A percentile compares a stretch with the other conserved stretches of the same genome.
phyloP scores from a whole-genome alignment of 352 stramenopile species.

The Pythium dissotocum region DNA sequence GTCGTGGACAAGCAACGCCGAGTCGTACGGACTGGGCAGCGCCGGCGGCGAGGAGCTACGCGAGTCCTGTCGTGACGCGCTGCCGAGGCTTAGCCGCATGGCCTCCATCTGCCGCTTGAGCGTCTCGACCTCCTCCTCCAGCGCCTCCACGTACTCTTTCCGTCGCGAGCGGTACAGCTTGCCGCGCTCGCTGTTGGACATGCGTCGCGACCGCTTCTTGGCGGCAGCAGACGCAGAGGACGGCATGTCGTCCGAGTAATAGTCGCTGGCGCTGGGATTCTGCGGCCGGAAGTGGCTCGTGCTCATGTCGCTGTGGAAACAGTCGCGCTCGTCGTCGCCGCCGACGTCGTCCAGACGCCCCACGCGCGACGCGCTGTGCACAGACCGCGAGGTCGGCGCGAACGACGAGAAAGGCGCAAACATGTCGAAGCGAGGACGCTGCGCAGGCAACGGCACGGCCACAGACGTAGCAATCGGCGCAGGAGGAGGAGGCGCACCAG shows the following conservation, averaged over 20 bases:
- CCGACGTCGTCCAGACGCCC: not conserved
- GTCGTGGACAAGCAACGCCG: conserved; percentile 24
- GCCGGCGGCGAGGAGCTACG: conserved; percentile 13
- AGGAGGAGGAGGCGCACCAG: too few relatives aligned
- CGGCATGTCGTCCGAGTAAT: not conserved
- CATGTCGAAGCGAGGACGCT: not conserved
- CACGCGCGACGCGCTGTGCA: not conserved
- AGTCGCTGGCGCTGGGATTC: not conserved
- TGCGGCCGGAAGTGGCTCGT: not conserved
- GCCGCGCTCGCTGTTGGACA: conserved; percentile 65
- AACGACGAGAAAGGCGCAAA: conserved; percentile 1
- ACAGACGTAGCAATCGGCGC: not conserved
- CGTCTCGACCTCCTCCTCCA: conserved; percentile 37
- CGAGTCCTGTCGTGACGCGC: conserved; percentile 14
- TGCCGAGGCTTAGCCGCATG: conserved; percentile 35
- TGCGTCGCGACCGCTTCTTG: conserved; percentile 30
- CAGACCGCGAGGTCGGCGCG: not conserved
- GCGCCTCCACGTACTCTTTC: conserved; percentile 45
- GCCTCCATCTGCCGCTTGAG: conserved; percentile 52
- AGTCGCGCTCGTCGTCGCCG: not conserved
- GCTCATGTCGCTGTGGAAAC: not conserved
- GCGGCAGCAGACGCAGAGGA: not conserved
- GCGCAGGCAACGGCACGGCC: not conserved
- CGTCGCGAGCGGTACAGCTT: conserved; percentile 64
- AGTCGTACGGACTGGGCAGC: conserved; percentile 14